Evolutionary conservation across 129 eudicot genomes (phyloP), one percentile per base, ranked within the genome.

Genomic region (Flaveria bidentis): DNA sequence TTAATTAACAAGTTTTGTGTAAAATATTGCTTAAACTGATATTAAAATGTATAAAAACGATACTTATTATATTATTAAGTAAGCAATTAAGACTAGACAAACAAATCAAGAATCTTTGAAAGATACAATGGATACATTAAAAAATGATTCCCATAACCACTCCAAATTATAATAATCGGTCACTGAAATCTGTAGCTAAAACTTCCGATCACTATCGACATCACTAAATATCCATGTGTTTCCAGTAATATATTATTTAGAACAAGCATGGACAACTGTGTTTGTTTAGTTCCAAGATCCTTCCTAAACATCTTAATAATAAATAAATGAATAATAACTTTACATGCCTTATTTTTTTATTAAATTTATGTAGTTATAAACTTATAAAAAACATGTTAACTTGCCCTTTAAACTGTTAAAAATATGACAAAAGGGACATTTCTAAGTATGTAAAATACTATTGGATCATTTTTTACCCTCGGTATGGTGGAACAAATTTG

Each of bases 221-320:
- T 33, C 78, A 18, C 75, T 77, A 42, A 25, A 65, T 6, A 13
- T 76, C 56, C 82, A 79, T 79, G 78, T 79, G 83, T 72, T 79
- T 72, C 74, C 67, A 72, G 30, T 79, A 63, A 72, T 72, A 62
- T 28, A 69, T 56, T 69, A 67, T 3, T 45, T 45, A 33, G 25
- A 9, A 50, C 73, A 62, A 61, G 73, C 82, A 71, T 71, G 77
- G 77, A 18, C 41, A 36, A 15, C 67, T 62, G 73, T 51, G 78
- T 50, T 61, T 63, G 36, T 39, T 72, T 36, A 63, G 74, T 79
- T 79, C 83, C 83, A 63, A 22, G 73, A 62, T 79, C 78, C 67
- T 79, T 72, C 83, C 60, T 63, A 63, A 49, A 1, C 46, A 49
- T 30, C 15, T 45, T 45, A 45, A 45, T 45, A 45, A 8, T 8